A percentile compares a stretch with the other conserved stretches of the same genome.
These are phyloP conservation scores for Galerina sulciceps DNA, from an alignment of 768 basidiomycete genomes.

Conservation along the genomic window DNA sequence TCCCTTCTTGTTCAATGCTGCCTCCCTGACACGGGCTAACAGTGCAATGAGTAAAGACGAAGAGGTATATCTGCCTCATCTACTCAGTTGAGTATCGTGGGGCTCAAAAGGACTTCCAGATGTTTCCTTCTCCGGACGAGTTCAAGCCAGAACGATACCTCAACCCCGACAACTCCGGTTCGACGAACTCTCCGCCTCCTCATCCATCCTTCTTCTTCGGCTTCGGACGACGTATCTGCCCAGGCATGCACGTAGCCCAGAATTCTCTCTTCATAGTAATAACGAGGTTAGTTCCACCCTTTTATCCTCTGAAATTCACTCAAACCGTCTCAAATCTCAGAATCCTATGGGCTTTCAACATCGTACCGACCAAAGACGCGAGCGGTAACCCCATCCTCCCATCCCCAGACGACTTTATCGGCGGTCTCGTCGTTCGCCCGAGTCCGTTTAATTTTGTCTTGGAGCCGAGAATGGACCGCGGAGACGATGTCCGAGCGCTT, in stretches of 20 bases:
- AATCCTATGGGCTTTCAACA: conserved; percentile 28
- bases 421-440: conserved; percentile 24
- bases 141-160: conserved; percentile 30
- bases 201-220: conserved; percentile 26
- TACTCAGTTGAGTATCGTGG: no score
- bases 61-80: conserved; percentile 12
- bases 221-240: conserved; percentile 31
- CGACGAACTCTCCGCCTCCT: background rate
- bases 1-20: background rate
- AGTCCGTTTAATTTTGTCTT: conserved; percentile 21
- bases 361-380: conserved; percentile 14
- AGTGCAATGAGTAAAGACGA: conserved; percentile 29
- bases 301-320: background rate
- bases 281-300: conserved; percentile 16
- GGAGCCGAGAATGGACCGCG: conserved; percentile 5
- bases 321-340: conserved; percentile 4
- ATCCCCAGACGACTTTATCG: conserved; percentile 18
- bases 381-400: conserved; percentile 21
- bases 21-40: background rate
- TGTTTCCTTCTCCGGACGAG: conserved; percentile 24
- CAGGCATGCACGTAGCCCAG: conserved; percentile 29
- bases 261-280: conserved; percentile 27
- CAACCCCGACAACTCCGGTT: conserved; percentile 5
- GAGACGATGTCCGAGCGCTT: background rate
- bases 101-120: conserved; percentile 12